Base-by-base conservation (phyloP, 345 rosid species). In the Eucalyptus grandis region DNA sequence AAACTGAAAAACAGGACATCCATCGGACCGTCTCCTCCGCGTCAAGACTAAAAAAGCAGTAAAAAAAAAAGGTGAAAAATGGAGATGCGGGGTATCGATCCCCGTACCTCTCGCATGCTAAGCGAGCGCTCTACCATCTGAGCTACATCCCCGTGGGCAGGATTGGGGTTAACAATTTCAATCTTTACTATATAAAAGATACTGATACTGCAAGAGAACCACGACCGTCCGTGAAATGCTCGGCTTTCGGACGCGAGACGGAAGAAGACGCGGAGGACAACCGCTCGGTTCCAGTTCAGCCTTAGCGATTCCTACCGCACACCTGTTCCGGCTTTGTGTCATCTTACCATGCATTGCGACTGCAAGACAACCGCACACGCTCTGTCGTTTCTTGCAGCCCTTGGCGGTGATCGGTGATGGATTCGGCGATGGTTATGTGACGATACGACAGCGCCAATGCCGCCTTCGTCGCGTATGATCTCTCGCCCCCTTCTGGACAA, bases 111-210 rank as follows among this genome's bases (percentile, higher is more conserved):
- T 93, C 93, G 94, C 94, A 95, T 95, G 95, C 94, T 92, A 93
- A 94, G 94, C 94, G 93, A 93, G 95, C 95, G 94, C 95, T 94
- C 95, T 94, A 95, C 95, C 96, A 94, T 93, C 95, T 93, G 95
- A 95, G 95, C 96, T 95, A 95, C 94, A 95, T 93, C 95, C 95
- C 95, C 56, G 1, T 8, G 4, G 56, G 5, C 56, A 19, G 10
- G 4, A 53, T 0, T 53, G 1, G 10, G 5, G 10, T 53, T 53
- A 53, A 8, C 24, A 3, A 53, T 53, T 1, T 19, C 2, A 19
- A 3, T 53, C 0, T 1, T 53, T 3, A 1, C 0, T 19, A 53
- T 19, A 53, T 19, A 19, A 0, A 53, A 19, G 14, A 34, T 19
- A 21, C 82, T 17, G 24, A 31, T 16, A 22, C 83, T 21, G 13